Evolutionary conservation across 2,329 filamentous ascomycete genomes (phyloP), one percentile per base, ranked within the genome.

Genomic region (Macrophomina tecta): DNA sequence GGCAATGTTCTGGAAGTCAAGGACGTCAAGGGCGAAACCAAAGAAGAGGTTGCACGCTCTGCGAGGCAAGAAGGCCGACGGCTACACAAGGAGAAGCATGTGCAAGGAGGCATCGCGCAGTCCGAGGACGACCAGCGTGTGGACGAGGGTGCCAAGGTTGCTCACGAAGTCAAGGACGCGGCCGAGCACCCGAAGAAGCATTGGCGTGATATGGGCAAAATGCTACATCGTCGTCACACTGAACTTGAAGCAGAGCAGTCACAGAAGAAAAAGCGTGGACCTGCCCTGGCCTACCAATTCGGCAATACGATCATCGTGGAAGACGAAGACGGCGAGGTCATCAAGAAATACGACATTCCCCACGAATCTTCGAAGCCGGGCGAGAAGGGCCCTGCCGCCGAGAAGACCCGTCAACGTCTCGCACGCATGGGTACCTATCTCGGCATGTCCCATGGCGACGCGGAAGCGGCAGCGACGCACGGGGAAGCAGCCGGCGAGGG

Each of bases 251-350:
- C 74, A 9, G 68, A 73, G 5, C 72, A 72, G 49, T 71, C 76
- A 40, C 72, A 75, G 62, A 70, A 74, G 32, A 79, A 78, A 46
- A 81, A 83, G 45, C 84, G 86, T 70, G 90, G 91, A 65, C 91
- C 91, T 12, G 92, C 92, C n/a, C 83, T 90, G 56, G 92, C 92
- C 5, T 96, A 94, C 75, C 91, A 94, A 71, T 94, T 93, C 73
- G 92, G 92, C 69, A 94, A 92, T 75, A 94, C 92, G 82, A 92
- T 96, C 70, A 94, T 96, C 75, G 91, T 96, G 16, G 92, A 96
- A 79, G 91, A 96, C 69, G 90, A 91, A 76, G 90, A 94, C 72
- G 92, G 92, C 51, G 92, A 96, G 76, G 92, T 96, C 38, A 86
- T 96, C 75, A 94, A 94, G 81, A 90, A 91, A 66, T 94, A 93